Conservation (phyloP, 2,329 filamentous ascomycete species). For the Talaromyces sp. region DNA sequence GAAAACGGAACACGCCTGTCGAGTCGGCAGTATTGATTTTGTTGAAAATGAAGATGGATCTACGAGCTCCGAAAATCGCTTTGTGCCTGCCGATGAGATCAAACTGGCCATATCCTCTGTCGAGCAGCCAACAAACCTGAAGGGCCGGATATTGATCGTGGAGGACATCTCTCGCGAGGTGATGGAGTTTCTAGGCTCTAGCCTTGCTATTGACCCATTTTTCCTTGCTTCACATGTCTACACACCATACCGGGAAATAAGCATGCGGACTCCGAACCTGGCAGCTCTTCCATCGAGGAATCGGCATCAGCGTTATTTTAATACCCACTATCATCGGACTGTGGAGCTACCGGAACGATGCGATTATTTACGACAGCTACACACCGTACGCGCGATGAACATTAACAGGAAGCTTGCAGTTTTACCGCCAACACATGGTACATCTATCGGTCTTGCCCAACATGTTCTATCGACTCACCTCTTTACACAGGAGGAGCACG, state of each 20-base stretch:
- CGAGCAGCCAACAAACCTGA: not conserved
- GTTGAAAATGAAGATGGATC: not conserved
- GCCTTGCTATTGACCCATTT: conserved; percentile 4
- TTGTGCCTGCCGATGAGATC: not conserved
- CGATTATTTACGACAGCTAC: not conserved
- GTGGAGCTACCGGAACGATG: not conserved
- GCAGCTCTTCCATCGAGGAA: not conserved
- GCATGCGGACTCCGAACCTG: not conserved
- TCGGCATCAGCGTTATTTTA: not conserved
- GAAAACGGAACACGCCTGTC: not conserved
- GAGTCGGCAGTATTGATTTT: not conserved
- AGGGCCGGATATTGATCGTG: not conserved
- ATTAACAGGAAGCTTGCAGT: not conserved
- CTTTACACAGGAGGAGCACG: not conserved
- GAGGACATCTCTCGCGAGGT: not conserved
- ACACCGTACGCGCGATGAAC: not conserved
- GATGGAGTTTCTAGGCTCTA: conserved; percentile 1
- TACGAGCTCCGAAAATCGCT: not conserved
- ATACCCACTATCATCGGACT: not conserved
- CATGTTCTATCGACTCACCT: not conserved
- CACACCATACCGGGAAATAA: not conserved
- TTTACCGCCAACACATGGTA: not conserved
- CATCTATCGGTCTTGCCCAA: not conserved
- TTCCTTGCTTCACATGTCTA: conserved; percentile 2
- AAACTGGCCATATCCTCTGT: not conserved